Percentiles rank a stretch among this genome's conserved stretches.
Evolutionary conservation across 495 filamentous ascomycete genomes (phyloP).

Genomic region (Penicillium paxilli): DNA sequence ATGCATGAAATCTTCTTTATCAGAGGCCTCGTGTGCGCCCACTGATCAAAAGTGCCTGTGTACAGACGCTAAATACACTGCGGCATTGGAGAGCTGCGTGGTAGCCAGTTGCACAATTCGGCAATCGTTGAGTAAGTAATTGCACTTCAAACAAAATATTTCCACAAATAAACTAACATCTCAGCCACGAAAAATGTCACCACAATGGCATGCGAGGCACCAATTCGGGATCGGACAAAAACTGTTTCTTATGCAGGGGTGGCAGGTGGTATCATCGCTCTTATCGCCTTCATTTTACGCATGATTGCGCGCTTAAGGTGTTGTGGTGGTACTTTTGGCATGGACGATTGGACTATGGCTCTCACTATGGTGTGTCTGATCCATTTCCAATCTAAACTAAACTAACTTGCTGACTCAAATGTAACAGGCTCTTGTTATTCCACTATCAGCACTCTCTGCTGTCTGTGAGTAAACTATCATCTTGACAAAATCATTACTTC

Average conservation of each 20-base stretch:
- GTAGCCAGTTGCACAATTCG: conserved; percentile 20
- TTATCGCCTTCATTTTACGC: conserved; percentile 28
- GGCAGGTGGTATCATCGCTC: conserved; percentile 21
- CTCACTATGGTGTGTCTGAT: conserved; percentile 25
- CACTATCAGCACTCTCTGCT: conserved; percentile 25
- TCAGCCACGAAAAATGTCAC: conserved; percentile 37
- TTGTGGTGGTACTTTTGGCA: conserved; percentile 26
- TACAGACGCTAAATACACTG: conserved; percentile 17
- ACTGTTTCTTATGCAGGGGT: conserved; percentile 25
- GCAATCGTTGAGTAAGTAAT: conserved; percentile 24
- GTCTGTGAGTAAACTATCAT: conserved; percentile 20
- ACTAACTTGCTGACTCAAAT: background rate
- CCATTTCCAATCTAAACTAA: background rate
- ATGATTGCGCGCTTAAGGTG: conserved; percentile 25
- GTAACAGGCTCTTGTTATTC: conserved; percentile 17
- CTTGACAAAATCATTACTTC: background rate
- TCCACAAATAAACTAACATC: background rate
- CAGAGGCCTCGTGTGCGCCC: conserved; percentile 20
- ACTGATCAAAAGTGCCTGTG: conserved; percentile 31
- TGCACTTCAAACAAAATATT: background rate
- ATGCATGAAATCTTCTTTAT: conserved; percentile 24
- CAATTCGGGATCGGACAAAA: conserved; percentile 25
- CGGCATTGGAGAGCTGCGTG: conserved; percentile 20
- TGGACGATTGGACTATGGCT: conserved; percentile 33
- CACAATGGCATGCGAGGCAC: conserved; percentile 22